Evolutionary conservation across 176 grass and related monocot genomes (phyloP), one percentile per base, ranked within the genome.

Genomic region (Oryza punctata): DNA sequence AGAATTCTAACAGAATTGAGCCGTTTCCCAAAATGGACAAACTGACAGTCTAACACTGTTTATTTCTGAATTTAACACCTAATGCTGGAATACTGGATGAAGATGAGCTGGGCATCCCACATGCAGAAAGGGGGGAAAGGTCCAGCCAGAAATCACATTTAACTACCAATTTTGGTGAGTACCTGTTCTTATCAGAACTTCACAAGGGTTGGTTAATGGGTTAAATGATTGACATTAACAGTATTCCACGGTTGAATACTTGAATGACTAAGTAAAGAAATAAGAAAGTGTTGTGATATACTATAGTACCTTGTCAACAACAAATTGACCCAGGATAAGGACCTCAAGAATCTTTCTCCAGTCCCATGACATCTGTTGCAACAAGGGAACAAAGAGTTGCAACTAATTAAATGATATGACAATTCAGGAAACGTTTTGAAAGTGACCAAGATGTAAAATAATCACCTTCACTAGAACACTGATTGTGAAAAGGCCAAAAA

Each of bases 271-370:
- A 9, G 65, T 67, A 64, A 37, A 54, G 10, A 16, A 82, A 66
- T 11, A 73, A 86, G 69, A 67, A 12, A 63, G 21, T 81, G 35
- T 18, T 40, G 6, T 68, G 60, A 84, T 30, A 27, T 87, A n/a
- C n/a, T n/a, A n/a, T n/a, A n/a, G n/a, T n/a, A 94, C 96, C 93
- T 92, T 99, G 46, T 96, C 96, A 87, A 99, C 81, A 85, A 99
- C 96, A 89, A 99, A 99, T 67, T 99, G 96, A 49, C 96, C 93
- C 3, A 99, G 91, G 68, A 99, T 92, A 85, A 99, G 69, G 66
- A 99, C 96, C 77, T 99, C 96, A 67, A 99, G 84, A 81, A 99
- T 99, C 91, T 99, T 99, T 90, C 96, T 96, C 96, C 96, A 99
- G 78, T 99, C 96, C 93, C 91, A 99, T 57, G 93, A 99, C 93